These are phyloP conservation scores for Gossypium longicalyx DNA, from an alignment of 345 rosid species.

Conservation along the genomic window DNA sequence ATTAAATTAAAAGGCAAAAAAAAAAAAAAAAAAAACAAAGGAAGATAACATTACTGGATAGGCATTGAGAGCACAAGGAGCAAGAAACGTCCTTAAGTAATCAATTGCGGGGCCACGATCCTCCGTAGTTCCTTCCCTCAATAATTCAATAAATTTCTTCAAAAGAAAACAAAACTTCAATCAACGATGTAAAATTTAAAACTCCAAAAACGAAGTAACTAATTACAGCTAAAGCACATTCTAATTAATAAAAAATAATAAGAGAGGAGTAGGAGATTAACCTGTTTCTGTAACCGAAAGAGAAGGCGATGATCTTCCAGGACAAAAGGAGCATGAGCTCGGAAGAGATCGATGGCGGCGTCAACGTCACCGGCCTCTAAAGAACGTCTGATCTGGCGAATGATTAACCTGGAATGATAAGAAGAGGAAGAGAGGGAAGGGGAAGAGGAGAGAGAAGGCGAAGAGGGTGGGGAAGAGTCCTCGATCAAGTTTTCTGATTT, in stretches of 20 bases:
- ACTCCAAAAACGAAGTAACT: neutral
- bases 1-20: neutral
- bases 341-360: constrained; percentile 55
- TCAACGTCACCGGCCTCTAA: constrained; percentile 76
- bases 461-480: constrained; percentile 34
- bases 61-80: constrained; percentile 96
- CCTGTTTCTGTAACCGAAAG: constrained; percentile 91
- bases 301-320: constrained; percentile 78
- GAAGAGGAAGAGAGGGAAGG: constrained; percentile 54
- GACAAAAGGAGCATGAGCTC: constrained; percentile 63
- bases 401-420: constrained; percentile 63
- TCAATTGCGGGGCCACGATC: constrained; percentile 62
- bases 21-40: neutral
- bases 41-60: constrained; percentile 56
- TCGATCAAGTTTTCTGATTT: constrained; percentile 76
- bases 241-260: neutral
- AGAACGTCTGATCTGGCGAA: constrained; percentile 66
- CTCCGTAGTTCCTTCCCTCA: constrained; percentile 70
- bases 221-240: constrained; percentile 11
- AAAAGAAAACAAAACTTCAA: constrained; percentile 2
- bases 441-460: constrained; percentile 24
- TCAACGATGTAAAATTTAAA: neutral
- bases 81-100: constrained; percentile 76
- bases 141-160: constrained; percentile 87
- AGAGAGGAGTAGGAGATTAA: constrained; percentile 11